phyloP scores from a whole-genome alignment of 306 rosid species.

The Dicorynia guianensis region DNA sequence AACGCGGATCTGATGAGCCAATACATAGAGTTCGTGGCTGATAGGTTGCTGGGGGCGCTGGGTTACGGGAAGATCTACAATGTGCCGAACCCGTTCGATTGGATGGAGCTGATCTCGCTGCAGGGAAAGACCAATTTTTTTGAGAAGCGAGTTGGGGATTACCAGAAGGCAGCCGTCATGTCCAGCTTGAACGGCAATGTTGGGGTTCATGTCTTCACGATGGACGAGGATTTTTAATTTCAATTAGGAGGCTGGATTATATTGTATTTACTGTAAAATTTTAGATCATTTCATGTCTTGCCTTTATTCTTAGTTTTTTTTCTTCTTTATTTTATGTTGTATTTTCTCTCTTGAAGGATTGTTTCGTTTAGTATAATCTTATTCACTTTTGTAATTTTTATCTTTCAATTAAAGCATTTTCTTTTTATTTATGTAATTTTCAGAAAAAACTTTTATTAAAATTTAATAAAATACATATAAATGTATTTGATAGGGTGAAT shows the following conservation, averaged over 20 bases:
- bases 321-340: background rate
- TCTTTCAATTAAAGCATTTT: too few relatives aligned
- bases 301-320: background rate
- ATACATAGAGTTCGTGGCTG: slow-evolving; percentile 86
- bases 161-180: slow-evolving; percentile 87
- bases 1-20: slow-evolving; percentile 75
- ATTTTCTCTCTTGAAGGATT: background rate
- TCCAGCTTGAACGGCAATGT: slow-evolving; percentile 62
- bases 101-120: slow-evolving; percentile 96
- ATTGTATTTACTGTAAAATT: background rate
- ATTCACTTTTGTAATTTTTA: too few relatives aligned
- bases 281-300: background rate
- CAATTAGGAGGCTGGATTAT: background rate
- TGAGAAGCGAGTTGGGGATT: slow-evolving; percentile 88
- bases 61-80: slow-evolving; percentile 53
- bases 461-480: too few relatives aligned
- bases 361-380: background rate
- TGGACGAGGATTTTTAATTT: slow-evolving; percentile 71
- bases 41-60: slow-evolving; percentile 61
- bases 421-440: too few relatives aligned
- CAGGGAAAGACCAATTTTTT: slow-evolving; percentile 93
- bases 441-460: too few relatives aligned
- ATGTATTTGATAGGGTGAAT: too few relatives aligned
- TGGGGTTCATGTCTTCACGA: slow-evolving; percentile 60
- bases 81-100: slow-evolving; percentile 76